Evolutionary conservation across 768 basidiomycete genomes (phyloP).

Genomic region (Hygrophorus russula): DNA sequence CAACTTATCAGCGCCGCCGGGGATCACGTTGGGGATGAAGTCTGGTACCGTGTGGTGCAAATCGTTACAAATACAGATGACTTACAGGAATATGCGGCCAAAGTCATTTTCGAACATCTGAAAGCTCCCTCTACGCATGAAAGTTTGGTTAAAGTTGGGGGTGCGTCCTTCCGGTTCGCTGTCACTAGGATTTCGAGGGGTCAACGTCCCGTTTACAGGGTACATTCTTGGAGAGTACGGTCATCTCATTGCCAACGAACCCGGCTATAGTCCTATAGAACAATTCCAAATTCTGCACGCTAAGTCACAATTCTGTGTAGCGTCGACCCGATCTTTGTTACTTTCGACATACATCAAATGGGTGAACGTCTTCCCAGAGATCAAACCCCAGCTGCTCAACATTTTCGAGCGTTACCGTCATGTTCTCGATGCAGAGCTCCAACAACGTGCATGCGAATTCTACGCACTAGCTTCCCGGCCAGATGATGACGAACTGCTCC

Average conservation of each 20-base stretch:
- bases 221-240: slow-evolving; percentile 98
- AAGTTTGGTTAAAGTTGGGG: slow-evolving; percentile 92
- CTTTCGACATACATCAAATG: slow-evolving; percentile 99
- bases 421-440: slow-evolving; percentile 91
- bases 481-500: slow-evolving; percentile 87
- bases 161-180: slow-evolving; percentile 28
- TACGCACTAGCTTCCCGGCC: slow-evolving; percentile 74
- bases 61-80: slow-evolving; percentile 99
- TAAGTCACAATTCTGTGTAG: slow-evolving; percentile 90
- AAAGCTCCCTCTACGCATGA: slow-evolving; percentile 80
- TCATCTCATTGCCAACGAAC: slow-evolving; percentile 91
- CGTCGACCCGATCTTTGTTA: slow-evolving; percentile 83
- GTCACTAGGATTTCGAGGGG: not conserved
- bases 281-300: slow-evolving; percentile 90
- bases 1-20: slow-evolving; percentile 94
- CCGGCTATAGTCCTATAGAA: slow-evolving; percentile 86
- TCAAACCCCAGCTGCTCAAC: slow-evolving; percentile 85
- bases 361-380: slow-evolving; percentile 99
- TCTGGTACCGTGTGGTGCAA: slow-evolving; percentile 98
- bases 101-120: slow-evolving; percentile 83
- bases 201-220: slow-evolving; percentile 24
- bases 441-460: slow-evolving; percentile 98
- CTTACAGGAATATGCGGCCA: slow-evolving; percentile 91
- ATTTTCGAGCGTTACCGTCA: slow-evolving; percentile 98
- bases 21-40: slow-evolving; percentile 98